Evolutionary conservation across 1,284 basidiomycete genomes (phyloP), one percentile per base, ranked within the genome.

Genomic region (Cryptococcus hybrid): DNA sequence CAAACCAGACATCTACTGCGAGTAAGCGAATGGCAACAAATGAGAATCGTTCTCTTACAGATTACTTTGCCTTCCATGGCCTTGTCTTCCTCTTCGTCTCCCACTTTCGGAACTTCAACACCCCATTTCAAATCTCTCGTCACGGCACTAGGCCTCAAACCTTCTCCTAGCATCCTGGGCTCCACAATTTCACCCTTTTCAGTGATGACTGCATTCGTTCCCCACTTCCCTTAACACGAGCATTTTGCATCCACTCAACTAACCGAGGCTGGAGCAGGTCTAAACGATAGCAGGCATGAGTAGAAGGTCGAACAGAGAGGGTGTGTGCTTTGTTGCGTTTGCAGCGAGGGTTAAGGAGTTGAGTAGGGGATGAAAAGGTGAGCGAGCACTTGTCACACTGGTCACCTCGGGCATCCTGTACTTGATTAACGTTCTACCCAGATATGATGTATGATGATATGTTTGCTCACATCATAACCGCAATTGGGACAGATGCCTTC

Each of bases 61-160:
- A 99, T 85, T 58, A 99, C 96, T 79, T 99, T 99, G 46, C 88
- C 88, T 70, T 86, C 83, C 90, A 98, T 92, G 54, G 87, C 87
- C 64, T 87, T 81, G 62, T 87, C 86, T 67, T 90, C 88, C 61
- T 78, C 76, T 43, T 86, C 84, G 47, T 84, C 83, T 35, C 86
- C 89, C 15, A 87, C 80, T 54, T 76, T 84, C 0, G 89, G 95
- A 8, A 99, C 91, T 3, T 90, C 88, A 7, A 99, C 93, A 64
- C 96, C 96, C 95, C 95, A 99, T 55, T 87, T 88, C 54, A 99
- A 79, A 81, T 99, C 95, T 70, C 95, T 82, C 12, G 96, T 99
- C 61, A 99, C 82, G 2, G 94, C 92, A 55, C 92, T 92, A 2
- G 93, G 92, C 57, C 87, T 82, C 62, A 99, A 80, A 1, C 95